Evolutionary conservation across 106 monocot genomes (phyloP).

Genomic region (Acorus gramineus): DNA sequence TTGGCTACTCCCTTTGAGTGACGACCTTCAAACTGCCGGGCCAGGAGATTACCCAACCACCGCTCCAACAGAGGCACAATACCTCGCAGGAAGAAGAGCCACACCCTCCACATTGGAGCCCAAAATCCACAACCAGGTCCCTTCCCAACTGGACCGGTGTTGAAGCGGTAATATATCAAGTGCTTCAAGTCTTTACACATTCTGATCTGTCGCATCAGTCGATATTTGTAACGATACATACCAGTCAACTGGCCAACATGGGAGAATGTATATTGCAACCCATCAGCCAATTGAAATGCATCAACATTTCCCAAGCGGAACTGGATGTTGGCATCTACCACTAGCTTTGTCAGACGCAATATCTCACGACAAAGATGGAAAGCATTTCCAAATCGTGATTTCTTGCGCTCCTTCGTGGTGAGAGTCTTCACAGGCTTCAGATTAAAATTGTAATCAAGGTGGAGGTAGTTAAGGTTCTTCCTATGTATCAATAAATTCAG

Average conservation of each 20-base stretch:
- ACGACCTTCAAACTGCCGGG: conserved; percentile 96
- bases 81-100: conserved; percentile 96
- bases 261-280: conserved; percentile 97
- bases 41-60: conserved; percentile 95
- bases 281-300: conserved; percentile 99
- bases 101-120: conserved; percentile 99
- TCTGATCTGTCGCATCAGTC: conserved; percentile 96
- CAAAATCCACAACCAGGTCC: conserved; percentile 98
- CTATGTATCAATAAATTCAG: conserved; percentile 94
- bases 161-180: conserved; percentile 97
- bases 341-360: conserved; percentile 89
- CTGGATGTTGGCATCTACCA: conserved; percentile 98
- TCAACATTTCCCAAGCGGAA: conserved; percentile 98
- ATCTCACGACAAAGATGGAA: conserved; percentile 99
- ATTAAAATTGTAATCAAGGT: conserved; percentile 98
- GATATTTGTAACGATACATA: conserved; percentile 99
- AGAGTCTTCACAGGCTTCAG: conserved; percentile 98
- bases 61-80: conserved; percentile 96
- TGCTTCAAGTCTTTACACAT: conserved; percentile 99
- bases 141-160: conserved; percentile 97
- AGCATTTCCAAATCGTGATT: conserved; percentile 99
- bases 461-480: conserved; percentile 98
- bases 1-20: conserved; percentile 99
- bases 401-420: conserved; percentile 95
- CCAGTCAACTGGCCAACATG: conserved; percentile 99